Conservation (phyloP, 1,139 yeast species). For the Tardiomyces depauwii region DNA sequence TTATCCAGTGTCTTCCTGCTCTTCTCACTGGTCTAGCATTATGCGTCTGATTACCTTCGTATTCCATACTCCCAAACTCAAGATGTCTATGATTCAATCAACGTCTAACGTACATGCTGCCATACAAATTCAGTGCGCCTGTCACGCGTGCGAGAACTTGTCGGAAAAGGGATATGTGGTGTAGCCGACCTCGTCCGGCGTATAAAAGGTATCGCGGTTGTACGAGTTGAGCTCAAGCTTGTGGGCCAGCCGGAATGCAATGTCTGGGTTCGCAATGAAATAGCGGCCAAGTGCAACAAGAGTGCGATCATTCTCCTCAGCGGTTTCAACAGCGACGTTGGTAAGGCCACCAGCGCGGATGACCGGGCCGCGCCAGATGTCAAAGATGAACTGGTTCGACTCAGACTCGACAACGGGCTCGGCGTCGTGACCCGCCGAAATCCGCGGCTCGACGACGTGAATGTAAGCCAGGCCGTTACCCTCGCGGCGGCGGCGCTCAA, state of each 20-base stretch:
- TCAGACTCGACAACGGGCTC: slow-evolving; percentile 4
- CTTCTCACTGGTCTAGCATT: no score
- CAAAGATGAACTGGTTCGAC: slow-evolving; percentile 24
- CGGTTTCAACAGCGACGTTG: slow-evolving; percentile 11
- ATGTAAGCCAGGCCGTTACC: slow-evolving; percentile 11
- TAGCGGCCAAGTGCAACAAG: slow-evolving; percentile 35
- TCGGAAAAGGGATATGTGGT: not conserved
- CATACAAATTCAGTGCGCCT: no score
- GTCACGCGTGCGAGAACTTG: not conserved
- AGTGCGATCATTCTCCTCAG: slow-evolving; percentile 24
- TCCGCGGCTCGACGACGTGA: slow-evolving; percentile 9
- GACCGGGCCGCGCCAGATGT: slow-evolving; percentile 38
- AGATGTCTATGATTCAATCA: no score
- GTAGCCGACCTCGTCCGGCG: not conserved
- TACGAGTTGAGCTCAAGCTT: slow-evolving; percentile 29
- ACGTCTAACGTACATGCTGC: no score
- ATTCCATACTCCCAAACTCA: no score
- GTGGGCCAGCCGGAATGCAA: slow-evolving; percentile 32
- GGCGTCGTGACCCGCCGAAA: not conserved
- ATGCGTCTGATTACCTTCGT: no score
- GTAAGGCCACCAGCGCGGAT: slow-evolving; percentile 36
- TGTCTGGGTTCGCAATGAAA: slow-evolving; percentile 45
- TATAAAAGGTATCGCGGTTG: slow-evolving; percentile 30
- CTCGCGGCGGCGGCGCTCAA: slow-evolving; percentile 19
- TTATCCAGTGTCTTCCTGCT: no score